These are phyloP conservation scores for Eutypella sp. DNA, from an alignment of 2,329 filamentous ascomycete species.

Conservation along the genomic window DNA sequence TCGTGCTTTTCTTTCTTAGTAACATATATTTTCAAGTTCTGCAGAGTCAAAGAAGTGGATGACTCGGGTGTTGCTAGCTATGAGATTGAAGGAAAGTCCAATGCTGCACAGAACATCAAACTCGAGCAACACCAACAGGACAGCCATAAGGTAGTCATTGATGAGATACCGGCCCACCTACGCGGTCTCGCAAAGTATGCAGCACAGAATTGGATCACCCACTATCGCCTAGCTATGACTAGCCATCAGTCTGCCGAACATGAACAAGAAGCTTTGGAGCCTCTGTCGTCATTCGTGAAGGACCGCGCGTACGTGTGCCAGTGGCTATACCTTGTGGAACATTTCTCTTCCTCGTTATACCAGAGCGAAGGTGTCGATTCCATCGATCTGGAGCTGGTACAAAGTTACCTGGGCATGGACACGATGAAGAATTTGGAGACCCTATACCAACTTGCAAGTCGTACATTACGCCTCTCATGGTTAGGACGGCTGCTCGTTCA, in stretches of 20 bases:
- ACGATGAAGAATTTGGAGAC: background rate
- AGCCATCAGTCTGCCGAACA: background rate
- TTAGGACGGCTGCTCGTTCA: background rate
- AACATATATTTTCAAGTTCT: background rate
- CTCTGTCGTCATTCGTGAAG: background rate
- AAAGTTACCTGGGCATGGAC: background rate
- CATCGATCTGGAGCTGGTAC: background rate
- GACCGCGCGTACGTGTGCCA: background rate
- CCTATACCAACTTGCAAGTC: background rate
- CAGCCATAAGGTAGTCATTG: background rate
- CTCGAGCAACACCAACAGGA: background rate
- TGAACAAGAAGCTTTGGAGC: background rate
- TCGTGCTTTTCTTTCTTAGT: background rate
- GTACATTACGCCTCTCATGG: background rate
- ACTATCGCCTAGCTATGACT: background rate
- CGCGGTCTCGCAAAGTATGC: background rate
- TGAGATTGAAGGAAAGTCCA: background rate
- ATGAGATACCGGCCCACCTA: background rate
- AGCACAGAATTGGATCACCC: background rate
- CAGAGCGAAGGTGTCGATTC: background rate
- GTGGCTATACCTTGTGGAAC: background rate
- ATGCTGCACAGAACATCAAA: background rate
- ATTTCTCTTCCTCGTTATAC: background rate
- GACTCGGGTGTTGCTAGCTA: background rate
- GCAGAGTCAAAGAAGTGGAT: background rate